phyloP scores from a whole-genome alignment of 2,329 filamentous ascomycete genomes.

The Cytospora leucostoma region DNA sequence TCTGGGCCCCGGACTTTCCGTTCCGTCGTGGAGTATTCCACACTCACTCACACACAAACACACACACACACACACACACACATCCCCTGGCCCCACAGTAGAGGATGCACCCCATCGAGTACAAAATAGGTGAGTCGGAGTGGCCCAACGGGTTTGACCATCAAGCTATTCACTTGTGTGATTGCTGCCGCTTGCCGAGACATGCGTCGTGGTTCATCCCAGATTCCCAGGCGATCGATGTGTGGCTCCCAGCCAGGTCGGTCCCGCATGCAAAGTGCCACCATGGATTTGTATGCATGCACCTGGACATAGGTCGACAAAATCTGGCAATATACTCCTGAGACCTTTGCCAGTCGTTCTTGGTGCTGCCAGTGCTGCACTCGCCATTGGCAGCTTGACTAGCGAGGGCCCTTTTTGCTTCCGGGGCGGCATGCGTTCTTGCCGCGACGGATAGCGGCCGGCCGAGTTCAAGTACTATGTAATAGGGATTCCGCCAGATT shows the following conservation, averaged over 20 bases:
- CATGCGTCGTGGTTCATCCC: slow-evolving; percentile 22
- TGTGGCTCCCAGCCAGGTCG: background rate
- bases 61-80: background rate
- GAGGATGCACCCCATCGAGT: background rate
- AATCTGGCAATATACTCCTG: background rate
- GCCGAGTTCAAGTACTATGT: background rate
- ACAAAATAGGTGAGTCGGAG: background rate
- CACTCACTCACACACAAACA: background rate
- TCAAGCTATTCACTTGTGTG: slow-evolving; percentile 9
- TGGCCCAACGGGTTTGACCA: slow-evolving; percentile 1
- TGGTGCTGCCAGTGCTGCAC: background rate
- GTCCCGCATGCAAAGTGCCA: background rate
- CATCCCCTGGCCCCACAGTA: background rate
- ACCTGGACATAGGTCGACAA: slow-evolving; percentile 4
- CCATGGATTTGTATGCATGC: slow-evolving; percentile 2
- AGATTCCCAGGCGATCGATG: slow-evolving; percentile 6
- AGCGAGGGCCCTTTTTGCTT: background rate
- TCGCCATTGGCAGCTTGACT: background rate
- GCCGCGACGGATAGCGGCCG: background rate
- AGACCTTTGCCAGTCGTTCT: background rate
- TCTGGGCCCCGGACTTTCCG: background rate
- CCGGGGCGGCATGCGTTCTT: background rate
- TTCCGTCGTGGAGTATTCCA: background rate
- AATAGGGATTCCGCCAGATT: background rate
- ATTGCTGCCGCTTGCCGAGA: slow-evolving; percentile 19